Conservation (phyloP, 441 rosid species). For the Bocquillonia castaneifolia region DNA sequence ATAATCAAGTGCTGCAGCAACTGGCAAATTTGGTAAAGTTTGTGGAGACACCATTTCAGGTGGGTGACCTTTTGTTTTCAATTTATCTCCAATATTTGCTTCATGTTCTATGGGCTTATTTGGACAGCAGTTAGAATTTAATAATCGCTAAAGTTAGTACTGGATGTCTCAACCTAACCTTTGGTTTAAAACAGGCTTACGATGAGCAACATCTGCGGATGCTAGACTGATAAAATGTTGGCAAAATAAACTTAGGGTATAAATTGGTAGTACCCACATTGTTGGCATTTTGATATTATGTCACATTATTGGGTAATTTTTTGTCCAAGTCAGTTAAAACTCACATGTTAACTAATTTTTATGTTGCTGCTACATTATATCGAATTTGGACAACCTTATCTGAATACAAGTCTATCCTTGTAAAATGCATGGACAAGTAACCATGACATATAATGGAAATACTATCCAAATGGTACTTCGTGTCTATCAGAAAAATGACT, state of each 20-base stretch:
- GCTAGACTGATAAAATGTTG: neutral
- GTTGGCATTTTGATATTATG: neutral
- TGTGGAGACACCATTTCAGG: conserved; percentile 86
- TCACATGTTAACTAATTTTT: neutral
- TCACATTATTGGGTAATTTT: neutral
- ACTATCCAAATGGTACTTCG: neutral
- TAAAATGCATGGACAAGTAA: neutral
- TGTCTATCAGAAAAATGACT: neutral
- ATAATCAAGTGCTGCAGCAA: conserved; percentile 62
- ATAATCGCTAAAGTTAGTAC: neutral
- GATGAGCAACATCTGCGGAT: neutral
- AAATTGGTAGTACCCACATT: neutral
- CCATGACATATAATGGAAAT: neutral
- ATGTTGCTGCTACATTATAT: neutral
- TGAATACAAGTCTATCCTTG: neutral
- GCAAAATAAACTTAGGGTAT: conserved; percentile 2
- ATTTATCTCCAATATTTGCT: conserved; percentile 9
- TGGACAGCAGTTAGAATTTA: conserved; percentile 1
- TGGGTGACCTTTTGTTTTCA: conserved; percentile 27
- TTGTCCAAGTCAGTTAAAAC: neutral
- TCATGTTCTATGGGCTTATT: neutral
- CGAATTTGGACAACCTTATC: neutral
- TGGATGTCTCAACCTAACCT: neutral
- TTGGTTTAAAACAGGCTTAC: neutral
- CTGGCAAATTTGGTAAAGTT: conserved; percentile 71